phyloP scores from a whole-genome alignment of 345 rosid species.

The Limnanthes douglasii region DNA sequence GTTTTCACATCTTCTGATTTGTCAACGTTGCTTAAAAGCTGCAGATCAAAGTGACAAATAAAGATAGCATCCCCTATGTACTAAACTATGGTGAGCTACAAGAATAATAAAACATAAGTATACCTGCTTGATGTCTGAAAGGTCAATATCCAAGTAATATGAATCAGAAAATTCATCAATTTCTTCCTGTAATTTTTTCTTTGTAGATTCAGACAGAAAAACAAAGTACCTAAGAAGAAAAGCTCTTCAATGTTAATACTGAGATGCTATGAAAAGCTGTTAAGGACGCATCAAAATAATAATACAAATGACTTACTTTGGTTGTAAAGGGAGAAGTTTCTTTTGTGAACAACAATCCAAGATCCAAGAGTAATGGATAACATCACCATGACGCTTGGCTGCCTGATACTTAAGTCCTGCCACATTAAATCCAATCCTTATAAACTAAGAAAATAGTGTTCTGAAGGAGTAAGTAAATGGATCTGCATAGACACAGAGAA shows the following conservation, averaged over 20 bases:
- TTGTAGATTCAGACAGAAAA: constrained; percentile 18
- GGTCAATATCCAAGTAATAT: constrained; percentile 68
- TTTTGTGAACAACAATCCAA: constrained; percentile 70
- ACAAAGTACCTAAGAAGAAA: constrained; percentile 2
- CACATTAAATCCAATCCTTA: constrained; percentile 8
- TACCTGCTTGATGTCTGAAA: constrained; percentile 76
- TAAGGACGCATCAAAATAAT: constrained; percentile 5
- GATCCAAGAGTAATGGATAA: constrained; percentile 82
- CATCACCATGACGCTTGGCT: constrained; percentile 67
- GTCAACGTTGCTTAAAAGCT: constrained; percentile 65
- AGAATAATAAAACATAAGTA: neutral
- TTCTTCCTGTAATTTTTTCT: constrained; percentile 62
- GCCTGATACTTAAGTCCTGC: constrained; percentile 85
- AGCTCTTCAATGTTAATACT: neutral
- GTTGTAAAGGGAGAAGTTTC: constrained; percentile 68
- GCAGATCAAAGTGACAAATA: constrained; percentile 10
- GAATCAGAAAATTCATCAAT: constrained; percentile 82
- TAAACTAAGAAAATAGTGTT: neutral
- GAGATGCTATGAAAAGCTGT: too few species aligned
- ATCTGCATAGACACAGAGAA: neutral
- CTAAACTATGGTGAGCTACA: neutral
- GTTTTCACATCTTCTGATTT: constrained; percentile 26
- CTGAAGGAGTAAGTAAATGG: too few species aligned
- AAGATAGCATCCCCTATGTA: constrained; percentile 3
- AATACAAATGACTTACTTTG: constrained; percentile 39